Percentiles rank a stretch among this genome's conserved stretches.
phyloP scores from a whole-genome alignment of 345 rosid species.

The Citrus cavaleriei region DNA sequence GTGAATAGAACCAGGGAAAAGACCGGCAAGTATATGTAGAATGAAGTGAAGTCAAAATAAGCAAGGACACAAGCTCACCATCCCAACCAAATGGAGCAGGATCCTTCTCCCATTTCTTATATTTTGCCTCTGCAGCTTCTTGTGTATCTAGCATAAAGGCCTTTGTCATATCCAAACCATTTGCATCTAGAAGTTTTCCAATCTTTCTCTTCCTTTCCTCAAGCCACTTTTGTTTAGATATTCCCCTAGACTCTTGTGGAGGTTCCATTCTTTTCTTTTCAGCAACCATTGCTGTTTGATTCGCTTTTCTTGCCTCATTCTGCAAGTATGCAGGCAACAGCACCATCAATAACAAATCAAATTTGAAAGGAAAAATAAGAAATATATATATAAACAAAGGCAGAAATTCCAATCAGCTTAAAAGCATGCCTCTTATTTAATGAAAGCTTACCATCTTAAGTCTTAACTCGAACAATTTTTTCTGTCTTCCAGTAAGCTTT shows the following conservation, averaged over 20 bases:
- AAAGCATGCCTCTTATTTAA: background rate
- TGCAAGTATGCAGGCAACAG: slow-evolving; percentile 21
- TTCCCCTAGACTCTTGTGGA: slow-evolving; percentile 74
- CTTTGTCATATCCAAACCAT: slow-evolving; percentile 79
- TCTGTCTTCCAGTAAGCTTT: slow-evolving; percentile 84
- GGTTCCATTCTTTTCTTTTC: slow-evolving; percentile 94
- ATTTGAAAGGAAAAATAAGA: background rate
- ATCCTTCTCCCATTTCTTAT: slow-evolving; percentile 95
- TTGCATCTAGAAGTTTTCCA: slow-evolving; percentile 87
- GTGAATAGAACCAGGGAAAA: background rate
- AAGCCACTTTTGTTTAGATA: slow-evolving; percentile 93
- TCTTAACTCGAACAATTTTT: slow-evolving; percentile 69
- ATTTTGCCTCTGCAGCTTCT: slow-evolving; percentile 83
- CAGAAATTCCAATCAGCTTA: background rate
- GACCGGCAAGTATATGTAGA: background rate
- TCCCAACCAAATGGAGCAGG: slow-evolving; percentile 98
- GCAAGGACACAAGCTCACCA: slow-evolving; percentile 42
- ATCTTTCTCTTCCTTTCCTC: slow-evolving; percentile 86
- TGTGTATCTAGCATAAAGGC: slow-evolving; percentile 92
- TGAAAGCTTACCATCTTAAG: slow-evolving; percentile 66
- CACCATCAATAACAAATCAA: background rate
- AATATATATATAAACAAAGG: background rate
- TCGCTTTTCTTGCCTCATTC: slow-evolving; percentile 90
- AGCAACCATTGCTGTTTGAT: slow-evolving; percentile 80
- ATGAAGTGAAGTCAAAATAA: background rate